phyloP scores from a whole-genome alignment of 202 grass and related monocot genomes.

The Eragrostis tef region DNA sequence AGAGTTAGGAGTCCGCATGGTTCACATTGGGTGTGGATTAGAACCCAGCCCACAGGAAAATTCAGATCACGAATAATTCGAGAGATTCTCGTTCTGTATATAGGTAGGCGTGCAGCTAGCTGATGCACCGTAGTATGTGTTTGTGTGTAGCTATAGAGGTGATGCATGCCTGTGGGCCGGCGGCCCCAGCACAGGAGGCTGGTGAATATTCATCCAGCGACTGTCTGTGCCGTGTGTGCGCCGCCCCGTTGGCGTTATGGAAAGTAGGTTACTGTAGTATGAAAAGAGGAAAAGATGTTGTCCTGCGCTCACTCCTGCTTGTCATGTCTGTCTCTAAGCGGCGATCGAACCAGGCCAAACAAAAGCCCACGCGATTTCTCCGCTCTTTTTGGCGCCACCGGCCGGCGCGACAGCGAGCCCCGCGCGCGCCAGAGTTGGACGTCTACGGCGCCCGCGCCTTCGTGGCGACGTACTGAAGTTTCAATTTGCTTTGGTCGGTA shows the following conservation, averaged over 20 bases:
- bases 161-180: not conserved
- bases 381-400: not conserved
- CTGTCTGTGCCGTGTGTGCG: not conserved
- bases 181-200: not conserved
- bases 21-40: not conserved
- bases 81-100: too few relatives aligned
- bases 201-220: not conserved
- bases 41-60: not conserved
- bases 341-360: not conserved
- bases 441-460: constrained; percentile 31
- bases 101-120: not conserved
- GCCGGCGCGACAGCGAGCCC: not conserved
- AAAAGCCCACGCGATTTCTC: not conserved
- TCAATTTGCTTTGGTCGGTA: not conserved
- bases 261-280: constrained; percentile 28
- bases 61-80: not conserved
- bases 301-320: not conserved
- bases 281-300: constrained; percentile 44
- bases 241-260: not conserved
- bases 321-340: not conserved
- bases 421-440: not conserved
- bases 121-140: not conserved
- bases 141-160: not conserved
- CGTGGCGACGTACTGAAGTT: not conserved
- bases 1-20: not conserved